Evolutionary conservation across 2,329 filamentous ascomycete species (phyloP).

Genomic region (Metarhizium robertsii): DNA sequence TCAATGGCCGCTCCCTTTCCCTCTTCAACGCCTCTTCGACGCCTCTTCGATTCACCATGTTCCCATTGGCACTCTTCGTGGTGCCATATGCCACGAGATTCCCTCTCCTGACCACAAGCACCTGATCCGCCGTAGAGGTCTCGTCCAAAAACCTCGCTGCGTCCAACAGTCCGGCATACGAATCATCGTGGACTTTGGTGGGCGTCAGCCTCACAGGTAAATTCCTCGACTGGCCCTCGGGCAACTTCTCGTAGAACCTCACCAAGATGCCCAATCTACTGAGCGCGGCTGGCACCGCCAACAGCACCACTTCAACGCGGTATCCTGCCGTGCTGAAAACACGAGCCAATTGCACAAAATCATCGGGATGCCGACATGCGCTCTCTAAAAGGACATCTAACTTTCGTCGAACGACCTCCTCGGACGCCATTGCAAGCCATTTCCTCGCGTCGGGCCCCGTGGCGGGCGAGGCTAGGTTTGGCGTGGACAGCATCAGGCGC

Average conservation of each 20-base stretch:
- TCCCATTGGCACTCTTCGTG: slow-evolving; percentile 3
- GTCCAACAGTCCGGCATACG: slow-evolving; percentile 27
- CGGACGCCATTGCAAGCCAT: slow-evolving; percentile 33
- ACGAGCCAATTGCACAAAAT: slow-evolving; percentile 27
- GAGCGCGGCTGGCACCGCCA: slow-evolving; percentile 32
- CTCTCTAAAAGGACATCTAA: slow-evolving; percentile 33
- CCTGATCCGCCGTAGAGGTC: slow-evolving; percentile 19
- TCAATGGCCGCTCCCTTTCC: slow-evolving; percentile 20
- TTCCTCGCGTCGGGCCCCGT: slow-evolving; percentile 30
- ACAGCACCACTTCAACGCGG: slow-evolving; percentile 27
- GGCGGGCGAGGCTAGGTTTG: slow-evolving; percentile 27
- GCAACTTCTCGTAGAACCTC: slow-evolving; percentile 26
- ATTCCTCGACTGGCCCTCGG: slow-evolving; percentile 23
- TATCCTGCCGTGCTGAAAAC: slow-evolving; percentile 26
- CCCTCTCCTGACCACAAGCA: slow-evolving; percentile 29
- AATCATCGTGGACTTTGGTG: slow-evolving; percentile 34
- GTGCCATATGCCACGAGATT: slow-evolving; percentile 24
- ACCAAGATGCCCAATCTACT: slow-evolving; percentile 33
- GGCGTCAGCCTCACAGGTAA: slow-evolving; percentile 34
- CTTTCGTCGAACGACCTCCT: slow-evolving; percentile 19
- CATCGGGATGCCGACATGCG: slow-evolving; percentile 33
- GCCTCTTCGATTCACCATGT: neutral
- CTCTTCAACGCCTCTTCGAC: slow-evolving; percentile 14
- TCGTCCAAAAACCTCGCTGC: slow-evolving; percentile 29
- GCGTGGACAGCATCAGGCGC: slow-evolving; percentile 18